Base-by-base conservation (phyloP, 768 basidiomycete genomes). In the Floccularia luteovirens region DNA sequence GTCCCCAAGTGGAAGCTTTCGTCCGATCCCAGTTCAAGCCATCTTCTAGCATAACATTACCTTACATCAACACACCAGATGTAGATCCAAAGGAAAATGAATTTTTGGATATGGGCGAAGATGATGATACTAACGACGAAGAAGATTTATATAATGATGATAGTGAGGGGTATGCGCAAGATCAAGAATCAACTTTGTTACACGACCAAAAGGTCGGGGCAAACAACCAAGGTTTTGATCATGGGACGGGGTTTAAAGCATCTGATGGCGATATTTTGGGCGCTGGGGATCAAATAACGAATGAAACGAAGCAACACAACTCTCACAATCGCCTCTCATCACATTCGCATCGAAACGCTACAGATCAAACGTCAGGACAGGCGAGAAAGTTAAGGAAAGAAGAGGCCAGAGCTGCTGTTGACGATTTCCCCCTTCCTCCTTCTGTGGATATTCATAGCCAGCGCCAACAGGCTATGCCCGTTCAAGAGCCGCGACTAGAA, bases 71-170 rank as follows among this genome's bases (percentile, higher is more conserved):
- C 51, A 32, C 47, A 54, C 27, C 52, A 50, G 37, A 49, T 53
- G 31, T 48, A 47, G 17, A 34, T 46, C 33, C 37, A 41, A 25
- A 40, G 43, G 55, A 55, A 55, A 70, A 62, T 54, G 77, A 85
- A 52, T 88, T 87, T 54, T 61, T 86, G 36, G 83, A 88, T 50
- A 59, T 85, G 61, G 75, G 70, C 14, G 76, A 74, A 23, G 69
- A 69, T 25, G 68, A 66, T 41, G 69, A 63, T 27, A 59, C 62
- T 32, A 61, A 64, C 21, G 73, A 68, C 28, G 57, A 58, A 14
- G 66, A 68, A 27, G 61, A 64, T 24, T 60, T 56, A 20, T 48
- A 54, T 22, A 67, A 58, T 13, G 67, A 65, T 39, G 63, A 60
- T 22, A 19, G 7, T 34, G 27, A 30, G 14, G 32, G n/a, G n/a